Percentiles rank a stretch among this genome's conserved stretches.
Conservation (phyloP, 306 rosid genomes). For the Rubus parviflorus region DNA sequence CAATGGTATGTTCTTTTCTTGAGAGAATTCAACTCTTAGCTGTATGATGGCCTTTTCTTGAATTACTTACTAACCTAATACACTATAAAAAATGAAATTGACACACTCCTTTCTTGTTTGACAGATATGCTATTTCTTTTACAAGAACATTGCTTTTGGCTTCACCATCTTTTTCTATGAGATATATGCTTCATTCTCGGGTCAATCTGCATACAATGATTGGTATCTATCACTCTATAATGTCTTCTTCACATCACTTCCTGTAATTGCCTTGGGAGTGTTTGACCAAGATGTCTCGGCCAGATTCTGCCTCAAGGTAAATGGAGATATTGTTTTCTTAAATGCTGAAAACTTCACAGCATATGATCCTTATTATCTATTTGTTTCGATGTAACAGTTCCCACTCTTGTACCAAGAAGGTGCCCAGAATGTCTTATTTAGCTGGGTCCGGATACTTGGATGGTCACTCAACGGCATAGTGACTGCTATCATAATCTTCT, state of each 20-base stretch:
- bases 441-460: conserved; percentile 76
- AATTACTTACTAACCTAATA: background rate
- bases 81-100: conserved; percentile 9
- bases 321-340: background rate
- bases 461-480: conserved; percentile 74
- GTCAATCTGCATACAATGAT: conserved; percentile 79
- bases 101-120: conserved; percentile 32
- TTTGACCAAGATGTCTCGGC: conserved; percentile 91
- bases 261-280: conserved; percentile 95
- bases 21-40: background rate
- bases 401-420: conserved; percentile 96
- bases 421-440: conserved; percentile 74
- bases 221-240: conserved; percentile 86
- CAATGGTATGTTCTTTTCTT: conserved; percentile 62
- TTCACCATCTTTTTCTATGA: conserved; percentile 84
- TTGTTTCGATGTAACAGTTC: conserved; percentile 53
- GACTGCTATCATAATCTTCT: conserved; percentile 64
- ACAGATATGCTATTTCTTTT: conserved; percentile 96
- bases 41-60: background rate
- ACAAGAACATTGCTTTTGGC: conserved; percentile 91
- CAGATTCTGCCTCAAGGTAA: conserved; percentile 77
- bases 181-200: conserved; percentile 83
- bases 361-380: background rate
- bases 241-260: conserved; percentile 97
- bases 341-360: background rate